Percentiles rank a stretch among this genome's conserved stretches.
These are phyloP conservation scores for Cutaneotrichosporon cutaneum DNA, from an alignment of 1,284 basidiomycete species.

Conservation along the genomic window DNA sequence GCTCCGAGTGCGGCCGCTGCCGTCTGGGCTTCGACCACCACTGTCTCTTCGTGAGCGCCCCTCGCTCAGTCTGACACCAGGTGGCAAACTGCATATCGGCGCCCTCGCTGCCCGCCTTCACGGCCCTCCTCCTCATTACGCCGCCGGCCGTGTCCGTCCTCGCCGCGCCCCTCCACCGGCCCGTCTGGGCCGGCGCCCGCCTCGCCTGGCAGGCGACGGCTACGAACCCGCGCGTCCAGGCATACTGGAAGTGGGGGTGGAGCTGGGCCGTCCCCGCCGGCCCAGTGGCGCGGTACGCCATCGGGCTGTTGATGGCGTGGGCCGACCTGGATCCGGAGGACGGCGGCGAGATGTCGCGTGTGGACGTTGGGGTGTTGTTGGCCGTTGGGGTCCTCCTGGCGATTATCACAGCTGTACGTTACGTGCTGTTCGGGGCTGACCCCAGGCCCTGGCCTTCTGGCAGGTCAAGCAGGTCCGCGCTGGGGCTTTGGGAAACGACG, in stretches of 20 bases:
- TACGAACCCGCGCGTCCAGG: slow-evolving; percentile 8
- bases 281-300: slow-evolving; percentile 37
- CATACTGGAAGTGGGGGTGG: slow-evolving; percentile 39
- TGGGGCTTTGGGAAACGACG: slow-evolving; percentile 41
- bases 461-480: slow-evolving; percentile 25
- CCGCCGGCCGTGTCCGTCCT: slow-evolving; percentile 30
- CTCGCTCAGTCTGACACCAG: slow-evolving; percentile 18
- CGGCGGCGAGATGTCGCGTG: slow-evolving; percentile 3
- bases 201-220: slow-evolving; percentile 29
- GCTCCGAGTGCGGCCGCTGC: slow-evolving; percentile 45
- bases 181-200: slow-evolving; percentile 19
- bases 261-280: slow-evolving; percentile 45
- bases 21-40: slow-evolving; percentile 49
- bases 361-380: slow-evolving; percentile 31
- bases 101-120: slow-evolving; percentile 40
- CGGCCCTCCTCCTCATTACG: slow-evolving; percentile 33
- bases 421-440: slow-evolving; percentile 10
- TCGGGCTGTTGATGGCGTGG: slow-evolving; percentile 41
- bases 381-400: slow-evolving; percentile 32
- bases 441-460: slow-evolving; percentile 34
- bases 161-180: slow-evolving; percentile 25
- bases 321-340: slow-evolving; percentile 32
- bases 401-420: slow-evolving; percentile 35
- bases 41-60: slow-evolving; percentile 41
- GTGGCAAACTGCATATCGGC: slow-evolving; percentile 50